Conservation (phyloP, 139 green algal genomes). For the Raphidocelis subcapitata region DNA sequence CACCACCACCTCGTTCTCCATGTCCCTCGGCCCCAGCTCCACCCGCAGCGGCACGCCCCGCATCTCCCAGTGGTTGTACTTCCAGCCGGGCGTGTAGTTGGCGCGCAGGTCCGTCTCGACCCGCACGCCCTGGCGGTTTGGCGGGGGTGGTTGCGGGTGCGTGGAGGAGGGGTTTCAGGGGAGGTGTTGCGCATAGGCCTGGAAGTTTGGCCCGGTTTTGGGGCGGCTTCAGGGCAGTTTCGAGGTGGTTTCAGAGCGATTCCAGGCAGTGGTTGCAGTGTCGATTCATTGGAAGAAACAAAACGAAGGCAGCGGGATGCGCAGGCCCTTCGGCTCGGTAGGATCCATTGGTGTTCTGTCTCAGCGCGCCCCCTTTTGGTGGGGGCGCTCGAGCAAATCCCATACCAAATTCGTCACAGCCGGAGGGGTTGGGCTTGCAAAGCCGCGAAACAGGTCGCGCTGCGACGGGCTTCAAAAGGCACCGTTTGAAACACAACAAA, state of each 20-base stretch:
- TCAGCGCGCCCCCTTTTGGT: neutral
- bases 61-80: slow-evolving; percentile 99
- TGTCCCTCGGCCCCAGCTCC: slow-evolving; percentile 95
- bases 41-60: slow-evolving; percentile 92
- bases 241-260: too few species aligned
- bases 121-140: slow-evolving; percentile 57
- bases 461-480: too few species aligned
- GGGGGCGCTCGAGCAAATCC: neutral
- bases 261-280: too few species aligned
- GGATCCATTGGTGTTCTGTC: slow-evolving; percentile 29
- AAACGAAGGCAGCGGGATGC: too few species aligned
- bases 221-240: too few species aligned
- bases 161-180: neutral
- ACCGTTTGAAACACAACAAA: neutral
- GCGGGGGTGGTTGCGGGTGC: neutral
- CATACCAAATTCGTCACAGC: neutral
- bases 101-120: slow-evolving; percentile 76
- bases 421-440: too few species aligned
- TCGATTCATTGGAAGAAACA: too few species aligned
- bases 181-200: too few species aligned
- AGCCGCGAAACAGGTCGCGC: too few species aligned
- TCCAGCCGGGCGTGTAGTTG: slow-evolving; percentile 96
- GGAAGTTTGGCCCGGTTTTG: too few species aligned
- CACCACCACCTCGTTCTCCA: slow-evolving; percentile 80
- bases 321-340: slow-evolving; percentile 21